Base-by-base conservation (phyloP, 768 basidiomycete species). In the Macrocybe gigantea region DNA sequence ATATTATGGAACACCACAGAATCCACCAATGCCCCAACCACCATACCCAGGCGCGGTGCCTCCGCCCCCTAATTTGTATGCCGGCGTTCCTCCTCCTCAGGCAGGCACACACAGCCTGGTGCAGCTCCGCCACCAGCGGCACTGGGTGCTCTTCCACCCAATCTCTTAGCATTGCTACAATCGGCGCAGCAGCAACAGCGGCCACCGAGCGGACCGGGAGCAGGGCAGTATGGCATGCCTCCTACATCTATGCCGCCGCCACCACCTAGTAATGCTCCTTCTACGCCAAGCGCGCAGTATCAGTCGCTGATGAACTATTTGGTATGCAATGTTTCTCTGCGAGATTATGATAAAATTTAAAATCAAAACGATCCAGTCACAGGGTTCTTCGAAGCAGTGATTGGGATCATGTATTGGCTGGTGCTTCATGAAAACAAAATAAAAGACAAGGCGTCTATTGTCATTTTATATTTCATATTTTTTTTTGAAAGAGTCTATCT, bases 281-380 rank as follows among this genome's bases (percentile, higher is more conserved):
- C 74, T 37, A 66, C 62, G 30, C 63, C 68, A 8, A 71, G 74
- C 47, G 64, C 70, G 1, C 74, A 74, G 55, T 84, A 82, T 54
- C 80, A 82, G 54, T 80, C 85, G 55, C 62, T 87, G 38, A 83
- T 88, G 80, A 76, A 79, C 12, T 87, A 79, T 57, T 67, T 84
- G 53, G 85, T 86, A 22, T 22, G 22, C 22, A 22, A 22, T 4
- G 22, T 22, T 22, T 22, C 22, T 22, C 22, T 4, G 22, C 22
- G 4, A 22, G 22, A 22, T 22, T 22, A 22, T 22, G 22, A 22
- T 22, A 22, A 22, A 22, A 22, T 22, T 22, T n/a, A n/a, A 22
- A 22, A 22, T 22, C 22, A 22, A 22, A 22, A 22, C 22, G n/a
- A 22, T 22, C 4, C 22, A 22, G 22, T 22, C 22, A 22, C 22